Conservation (phyloP, 371 early-diverging fungal genomes). For the Vairimorpha apis region DNA sequence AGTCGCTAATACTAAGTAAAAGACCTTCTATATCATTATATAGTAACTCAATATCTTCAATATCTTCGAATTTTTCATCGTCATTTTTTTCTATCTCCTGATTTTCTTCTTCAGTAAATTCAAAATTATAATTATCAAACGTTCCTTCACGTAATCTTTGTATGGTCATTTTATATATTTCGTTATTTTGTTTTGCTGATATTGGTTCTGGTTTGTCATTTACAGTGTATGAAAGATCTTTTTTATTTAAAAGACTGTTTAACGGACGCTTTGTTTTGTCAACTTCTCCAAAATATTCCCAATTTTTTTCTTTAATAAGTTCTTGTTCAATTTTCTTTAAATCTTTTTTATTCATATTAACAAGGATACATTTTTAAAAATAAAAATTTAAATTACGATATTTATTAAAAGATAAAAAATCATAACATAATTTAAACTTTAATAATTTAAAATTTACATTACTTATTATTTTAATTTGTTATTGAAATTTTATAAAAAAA, state of each 20-base stretch:
- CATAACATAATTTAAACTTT: no score
- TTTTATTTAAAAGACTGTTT: slow-evolving; percentile 12
- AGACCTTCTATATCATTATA: slow-evolving; percentile 44
- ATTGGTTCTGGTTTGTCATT: slow-evolving; percentile 13
- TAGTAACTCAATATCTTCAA: slow-evolving; percentile 12
- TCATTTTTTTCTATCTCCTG: background rate
- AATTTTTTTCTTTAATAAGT: slow-evolving; percentile 37
- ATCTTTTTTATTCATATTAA: background rate
- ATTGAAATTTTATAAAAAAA: no score
- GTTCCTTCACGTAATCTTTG: slow-evolving; percentile 28
- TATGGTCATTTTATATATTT: slow-evolving; percentile 20
- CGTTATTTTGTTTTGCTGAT: slow-evolving; percentile 33
- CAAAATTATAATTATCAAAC: slow-evolving; percentile 37
- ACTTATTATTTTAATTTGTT: no score
- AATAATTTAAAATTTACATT: no score
- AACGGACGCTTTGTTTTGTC: slow-evolving; percentile 24
- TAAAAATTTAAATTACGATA: background rate
- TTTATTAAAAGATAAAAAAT: no score
- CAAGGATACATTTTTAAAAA: background rate
- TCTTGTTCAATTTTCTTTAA: slow-evolving; percentile 28
- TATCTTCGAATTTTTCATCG: background rate
- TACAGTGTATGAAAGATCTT: slow-evolving; percentile 20
- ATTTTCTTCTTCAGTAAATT: background rate
- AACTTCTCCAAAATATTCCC: slow-evolving; percentile 39
- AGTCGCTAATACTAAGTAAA: slow-evolving; percentile 26